Evolutionary conservation across 2,329 filamentous ascomycete genomes (phyloP).

Genomic region (Fusarium lyarnte): DNA sequence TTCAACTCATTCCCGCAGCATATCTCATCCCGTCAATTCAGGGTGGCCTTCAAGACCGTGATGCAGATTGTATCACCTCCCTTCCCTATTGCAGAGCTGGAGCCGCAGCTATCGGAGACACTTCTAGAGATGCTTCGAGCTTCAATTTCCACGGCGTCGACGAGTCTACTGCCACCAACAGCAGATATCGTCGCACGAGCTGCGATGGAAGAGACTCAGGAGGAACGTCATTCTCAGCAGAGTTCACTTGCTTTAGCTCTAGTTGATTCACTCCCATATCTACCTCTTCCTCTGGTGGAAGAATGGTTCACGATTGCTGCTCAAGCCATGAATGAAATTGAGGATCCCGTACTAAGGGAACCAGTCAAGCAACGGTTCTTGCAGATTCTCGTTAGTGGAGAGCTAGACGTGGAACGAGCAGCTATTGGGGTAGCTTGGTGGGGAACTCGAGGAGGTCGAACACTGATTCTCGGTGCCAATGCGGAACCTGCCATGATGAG

Average conservation of each 20-base stretch:
- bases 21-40: constrained; percentile 85
- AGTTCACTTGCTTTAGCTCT: constrained; percentile 79
- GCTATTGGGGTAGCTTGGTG: constrained; percentile 87
- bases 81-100: constrained; percentile 74
- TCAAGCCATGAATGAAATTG: constrained; percentile 71
- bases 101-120: constrained; percentile 82
- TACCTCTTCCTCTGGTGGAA: constrained; percentile 75
- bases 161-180: constrained; percentile 53
- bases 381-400: constrained; percentile 80
- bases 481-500: constrained; percentile 60
- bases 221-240: constrained; percentile 74
- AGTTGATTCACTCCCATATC: constrained; percentile 79
- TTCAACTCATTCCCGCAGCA: constrained; percentile 82
- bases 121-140: constrained; percentile 81
- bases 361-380: constrained; percentile 77
- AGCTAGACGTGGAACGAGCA: constrained; percentile 88
- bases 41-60: constrained; percentile 86
- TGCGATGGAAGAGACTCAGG: constrained; percentile 33
- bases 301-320: constrained; percentile 84
- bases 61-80: constrained; percentile 85
- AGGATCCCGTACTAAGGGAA: constrained; percentile 69
- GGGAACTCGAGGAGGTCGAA: constrained; percentile 69
- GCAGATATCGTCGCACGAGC: constrained; percentile 50
- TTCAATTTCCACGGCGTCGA: constrained; percentile 62
- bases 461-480: constrained; percentile 54